Evolutionary conservation across 1,284 basidiomycete genomes (phyloP).

Genomic region (Schizophyllum amplum): DNA sequence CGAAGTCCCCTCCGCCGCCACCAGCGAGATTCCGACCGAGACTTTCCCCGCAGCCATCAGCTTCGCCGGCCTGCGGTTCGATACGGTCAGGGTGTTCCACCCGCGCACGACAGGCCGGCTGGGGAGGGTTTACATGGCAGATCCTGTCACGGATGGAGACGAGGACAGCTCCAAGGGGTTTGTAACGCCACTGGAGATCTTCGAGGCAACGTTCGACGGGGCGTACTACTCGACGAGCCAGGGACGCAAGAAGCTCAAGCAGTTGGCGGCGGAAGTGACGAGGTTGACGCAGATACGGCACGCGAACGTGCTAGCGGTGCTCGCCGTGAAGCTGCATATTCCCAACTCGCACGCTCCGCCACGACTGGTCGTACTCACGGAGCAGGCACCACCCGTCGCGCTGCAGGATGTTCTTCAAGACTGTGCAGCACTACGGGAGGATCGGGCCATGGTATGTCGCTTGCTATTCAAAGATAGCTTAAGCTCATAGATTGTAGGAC

Average conservation of each 20-base stretch:
- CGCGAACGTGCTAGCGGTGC: conserved; percentile 49
- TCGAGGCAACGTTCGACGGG: conserved; percentile 54
- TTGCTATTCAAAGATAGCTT: not conserved
- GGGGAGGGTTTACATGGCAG: conserved; percentile 60
- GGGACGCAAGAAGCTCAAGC: conserved; percentile 62
- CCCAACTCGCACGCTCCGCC: conserved; percentile 41
- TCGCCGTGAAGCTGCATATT: conserved; percentile 54
- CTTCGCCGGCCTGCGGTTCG: conserved; percentile 50
- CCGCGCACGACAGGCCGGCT: conserved; percentile 50
- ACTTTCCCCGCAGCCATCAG: conserved; percentile 50
- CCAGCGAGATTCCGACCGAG: conserved; percentile 45
- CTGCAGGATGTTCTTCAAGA: conserved; percentile 64
- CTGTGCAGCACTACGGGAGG: conserved; percentile 55
- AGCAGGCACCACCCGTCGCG: conserved; percentile 55
- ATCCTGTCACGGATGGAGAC: conserved; percentile 50
- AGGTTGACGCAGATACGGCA: conserved; percentile 51
- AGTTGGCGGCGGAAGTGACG: conserved; percentile 57
- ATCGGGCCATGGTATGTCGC: conserved; percentile 47
- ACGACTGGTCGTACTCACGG: conserved; percentile 53
- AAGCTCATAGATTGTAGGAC: conserved; percentile 34
- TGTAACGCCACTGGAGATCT: conserved; percentile 51
- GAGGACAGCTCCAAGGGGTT: conserved; percentile 40
- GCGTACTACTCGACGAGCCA: conserved; percentile 59
- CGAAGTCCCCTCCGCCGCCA: conserved; percentile 40
- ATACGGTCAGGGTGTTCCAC: conserved; percentile 61